Percentiles rank a stretch among this genome's conserved stretches.
Evolutionary conservation across 208 protist species (phyloP).

Genomic region (Angomonas desouzai): DNA sequence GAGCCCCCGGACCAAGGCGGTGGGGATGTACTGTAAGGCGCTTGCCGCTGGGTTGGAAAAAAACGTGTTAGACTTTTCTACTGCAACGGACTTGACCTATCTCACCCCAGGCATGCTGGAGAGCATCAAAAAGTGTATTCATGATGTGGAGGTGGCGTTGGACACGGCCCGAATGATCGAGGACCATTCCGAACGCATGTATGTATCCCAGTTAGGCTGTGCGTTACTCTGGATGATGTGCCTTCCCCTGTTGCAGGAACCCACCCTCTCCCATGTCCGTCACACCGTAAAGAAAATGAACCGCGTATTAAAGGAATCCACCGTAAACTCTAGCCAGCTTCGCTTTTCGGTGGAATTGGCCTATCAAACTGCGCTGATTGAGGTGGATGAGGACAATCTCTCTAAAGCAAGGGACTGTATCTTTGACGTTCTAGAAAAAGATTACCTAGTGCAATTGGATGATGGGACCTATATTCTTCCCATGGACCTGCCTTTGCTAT

Average conservation of each 20-base stretch:
- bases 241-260: slow-evolving; percentile 32
- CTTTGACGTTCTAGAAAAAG: not conserved
- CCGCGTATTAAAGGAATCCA: slow-evolving; percentile 11
- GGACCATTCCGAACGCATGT: slow-evolving; percentile 59
- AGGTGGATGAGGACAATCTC: slow-evolving; percentile 73
- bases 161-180: slow-evolving; percentile 55
- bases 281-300: slow-evolving; percentile 17
- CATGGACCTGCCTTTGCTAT: slow-evolving; percentile 53
- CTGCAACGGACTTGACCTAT: slow-evolving; percentile 45
- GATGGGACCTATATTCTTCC: slow-evolving; percentile 8
- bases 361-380: slow-evolving; percentile 56
- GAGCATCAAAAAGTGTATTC: slow-evolving; percentile 28
- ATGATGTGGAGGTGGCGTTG: slow-evolving; percentile 50
- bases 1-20: slow-evolving; percentile 22
- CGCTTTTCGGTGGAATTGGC: slow-evolving; percentile 39
- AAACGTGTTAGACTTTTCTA: slow-evolving; percentile 17
- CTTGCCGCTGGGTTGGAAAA: slow-evolving; percentile 24
- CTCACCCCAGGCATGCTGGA: slow-evolving; percentile 30
- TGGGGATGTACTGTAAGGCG: slow-evolving; percentile 35
- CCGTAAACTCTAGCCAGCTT: not conserved
- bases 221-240: slow-evolving; percentile 72
- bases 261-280: slow-evolving; percentile 14
- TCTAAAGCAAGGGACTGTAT: slow-evolving; percentile 24
- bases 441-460: not conserved
- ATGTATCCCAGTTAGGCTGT: slow-evolving; percentile 54